Evolutionary conservation across 2,329 filamentous ascomycete species (phyloP).

Genomic region (Chrysoporthe austroafricana): DNA sequence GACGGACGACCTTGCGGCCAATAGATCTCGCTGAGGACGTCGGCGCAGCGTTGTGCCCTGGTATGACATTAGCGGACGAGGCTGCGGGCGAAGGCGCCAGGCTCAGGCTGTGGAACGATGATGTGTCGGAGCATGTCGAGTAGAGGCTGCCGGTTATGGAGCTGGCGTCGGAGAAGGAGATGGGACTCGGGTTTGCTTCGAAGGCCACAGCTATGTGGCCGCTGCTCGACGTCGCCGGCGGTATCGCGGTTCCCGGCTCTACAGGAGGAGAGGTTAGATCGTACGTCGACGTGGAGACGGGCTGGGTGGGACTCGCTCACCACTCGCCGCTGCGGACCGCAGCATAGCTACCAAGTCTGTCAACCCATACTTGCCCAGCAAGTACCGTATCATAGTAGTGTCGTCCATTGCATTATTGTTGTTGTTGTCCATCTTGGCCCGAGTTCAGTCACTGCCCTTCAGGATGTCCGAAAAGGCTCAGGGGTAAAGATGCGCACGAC

Average conservation of each 20-base stretch:
- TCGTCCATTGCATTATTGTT: slow-evolving; percentile 28
- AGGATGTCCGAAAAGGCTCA: slow-evolving; percentile 25
- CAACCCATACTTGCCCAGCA: slow-evolving; percentile 29
- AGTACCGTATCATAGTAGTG: slow-evolving; percentile 28
- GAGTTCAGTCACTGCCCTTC: slow-evolving; percentile 19
- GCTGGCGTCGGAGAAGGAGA: slow-evolving; percentile 44
- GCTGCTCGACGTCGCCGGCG: slow-evolving; percentile 27
- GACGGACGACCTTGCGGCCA: slow-evolving; percentile 27
- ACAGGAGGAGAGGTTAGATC: slow-evolving; percentile 13
- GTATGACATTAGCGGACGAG: slow-evolving; percentile 33
- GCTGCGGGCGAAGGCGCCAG: slow-evolving; percentile 28
- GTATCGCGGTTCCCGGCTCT: slow-evolving; percentile 27
- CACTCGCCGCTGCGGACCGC: slow-evolving; percentile 28
- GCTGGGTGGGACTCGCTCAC: slow-evolving; percentile 21
- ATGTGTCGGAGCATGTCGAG: slow-evolving; percentile 37
- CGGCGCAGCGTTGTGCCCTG: slow-evolving; percentile 24
- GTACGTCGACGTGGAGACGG: not conserved
- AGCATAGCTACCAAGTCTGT: slow-evolving; percentile 29
- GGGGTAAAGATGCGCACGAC: slow-evolving; percentile 24
- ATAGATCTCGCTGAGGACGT: slow-evolving; percentile 27
- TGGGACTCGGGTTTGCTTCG: slow-evolving; percentile 29
- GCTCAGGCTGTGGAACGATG: slow-evolving; percentile 29
- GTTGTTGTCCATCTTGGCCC: slow-evolving; percentile 25
- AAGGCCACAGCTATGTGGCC: slow-evolving; percentile 25
- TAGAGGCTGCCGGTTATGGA: slow-evolving; percentile 46